These are phyloP conservation scores for Pelargonium nanum DNA, from an alignment of 345 rosid genomes.

Conservation along the genomic window DNA sequence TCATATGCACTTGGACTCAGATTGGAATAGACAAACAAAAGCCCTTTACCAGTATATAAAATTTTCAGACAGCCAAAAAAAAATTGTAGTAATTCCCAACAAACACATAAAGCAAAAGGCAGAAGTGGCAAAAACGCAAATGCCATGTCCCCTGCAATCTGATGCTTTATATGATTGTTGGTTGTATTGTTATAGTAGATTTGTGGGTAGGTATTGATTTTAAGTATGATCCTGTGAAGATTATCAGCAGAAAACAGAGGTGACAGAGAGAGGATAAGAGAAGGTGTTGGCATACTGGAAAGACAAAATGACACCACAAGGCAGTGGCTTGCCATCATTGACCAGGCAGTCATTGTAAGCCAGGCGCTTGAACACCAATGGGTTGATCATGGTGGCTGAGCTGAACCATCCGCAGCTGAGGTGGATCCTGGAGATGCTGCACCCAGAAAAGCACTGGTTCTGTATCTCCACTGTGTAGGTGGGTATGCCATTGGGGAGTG, in stretches of 20 bases:
- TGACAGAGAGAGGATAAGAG: slow-evolving; percentile 60
- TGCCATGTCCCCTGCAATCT: not conserved
- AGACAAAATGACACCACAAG: slow-evolving; percentile 42
- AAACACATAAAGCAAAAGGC: not conserved
- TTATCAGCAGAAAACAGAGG: slow-evolving; percentile 46
- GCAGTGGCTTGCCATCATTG: slow-evolving; percentile 66
- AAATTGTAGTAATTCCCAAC: not conserved
- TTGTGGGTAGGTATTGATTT: not conserved
- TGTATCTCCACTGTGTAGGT: slow-evolving; percentile 66
- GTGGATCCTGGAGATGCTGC: slow-evolving; percentile 59
- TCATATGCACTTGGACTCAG: too few relatives aligned
- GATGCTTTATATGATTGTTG: slow-evolving; percentile 4
- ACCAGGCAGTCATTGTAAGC: slow-evolving; percentile 78
- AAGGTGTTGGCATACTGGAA: slow-evolving; percentile 74
- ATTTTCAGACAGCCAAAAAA: not conserved
- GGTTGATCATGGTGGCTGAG: slow-evolving; percentile 64
- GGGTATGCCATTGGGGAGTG: slow-evolving; percentile 72
- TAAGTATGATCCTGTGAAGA: too few relatives aligned
- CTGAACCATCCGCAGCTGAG: slow-evolving; percentile 87
- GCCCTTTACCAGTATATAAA: too few relatives aligned
- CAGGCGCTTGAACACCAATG: slow-evolving; percentile 69
- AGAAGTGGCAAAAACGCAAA: not conserved
- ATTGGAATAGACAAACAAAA: too few relatives aligned
- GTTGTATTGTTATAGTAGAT: not conserved
- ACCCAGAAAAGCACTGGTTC: slow-evolving; percentile 59